These are phyloP conservation scores for Thuja plicata DNA, from an alignment of 83 land plant genomes.

Conservation along the genomic window DNA sequence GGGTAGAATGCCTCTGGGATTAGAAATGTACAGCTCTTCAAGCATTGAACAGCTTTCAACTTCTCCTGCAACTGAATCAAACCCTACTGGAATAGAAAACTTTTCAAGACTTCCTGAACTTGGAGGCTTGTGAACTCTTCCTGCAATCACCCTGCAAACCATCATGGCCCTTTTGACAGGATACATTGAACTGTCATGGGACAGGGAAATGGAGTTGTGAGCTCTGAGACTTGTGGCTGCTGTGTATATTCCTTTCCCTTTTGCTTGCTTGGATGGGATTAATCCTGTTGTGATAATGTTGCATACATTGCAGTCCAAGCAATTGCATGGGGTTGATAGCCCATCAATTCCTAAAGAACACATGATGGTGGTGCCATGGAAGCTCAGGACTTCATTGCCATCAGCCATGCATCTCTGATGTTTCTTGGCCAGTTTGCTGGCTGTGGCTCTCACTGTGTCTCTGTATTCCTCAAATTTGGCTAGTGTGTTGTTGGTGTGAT, in stretches of 20 bases:
- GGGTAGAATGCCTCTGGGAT: slow-evolving; percentile 69
- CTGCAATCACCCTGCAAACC: slow-evolving; percentile 88
- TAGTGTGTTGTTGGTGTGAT: slow-evolving; percentile 58
- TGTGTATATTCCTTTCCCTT: slow-evolving; percentile 43
- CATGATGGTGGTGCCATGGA: slow-evolving; percentile 60
- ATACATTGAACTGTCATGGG: background rate
- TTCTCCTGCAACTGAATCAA: slow-evolving; percentile 57
- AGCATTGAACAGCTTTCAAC: slow-evolving; percentile 43
- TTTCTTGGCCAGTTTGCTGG: slow-evolving; percentile 55
- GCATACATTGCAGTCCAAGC: slow-evolving; percentile 46
- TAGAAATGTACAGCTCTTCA: slow-evolving; percentile 74
- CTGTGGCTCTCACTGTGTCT: slow-evolving; percentile 53
- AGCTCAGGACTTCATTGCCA: slow-evolving; percentile 83
- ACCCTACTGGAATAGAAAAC: slow-evolving; percentile 18
- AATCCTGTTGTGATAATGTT: slow-evolving; percentile 67
- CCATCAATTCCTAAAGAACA: slow-evolving; percentile 68
- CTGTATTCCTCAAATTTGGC: slow-evolving; percentile 69
- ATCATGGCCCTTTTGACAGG: slow-evolving; percentile 67
- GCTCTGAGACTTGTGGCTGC: slow-evolving; percentile 76
- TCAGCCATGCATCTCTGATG: slow-evolving; percentile 76
- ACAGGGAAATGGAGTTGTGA: slow-evolving; percentile 34
- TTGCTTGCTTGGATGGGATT: slow-evolving; percentile 13
- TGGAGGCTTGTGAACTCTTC: slow-evolving; percentile 56
- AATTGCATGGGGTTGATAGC: slow-evolving; percentile 45
- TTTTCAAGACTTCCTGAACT: slow-evolving; percentile 22